Evolutionary conservation across 164 flowering plant genomes (phyloP), one percentile per base, ranked within the genome.

Genomic region (Magnolia officinalis): DNA sequence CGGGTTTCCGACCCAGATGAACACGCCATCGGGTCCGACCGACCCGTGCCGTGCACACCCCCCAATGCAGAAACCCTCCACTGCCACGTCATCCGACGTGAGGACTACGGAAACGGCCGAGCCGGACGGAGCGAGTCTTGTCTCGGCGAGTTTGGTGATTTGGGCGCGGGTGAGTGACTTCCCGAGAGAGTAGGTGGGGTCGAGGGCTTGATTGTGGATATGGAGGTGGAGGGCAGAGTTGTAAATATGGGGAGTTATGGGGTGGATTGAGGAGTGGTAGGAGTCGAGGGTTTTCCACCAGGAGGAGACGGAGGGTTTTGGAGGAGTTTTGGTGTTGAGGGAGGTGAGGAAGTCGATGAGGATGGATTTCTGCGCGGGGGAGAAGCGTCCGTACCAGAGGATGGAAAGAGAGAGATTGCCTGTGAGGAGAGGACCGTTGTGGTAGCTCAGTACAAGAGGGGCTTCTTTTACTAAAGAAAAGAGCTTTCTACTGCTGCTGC

Each of bases 251-350:
- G 50, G 64, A 18, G 29, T 50, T 9, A 13, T 61, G 61, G 77
- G 23, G 4, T n/a, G 29, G 58, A 14, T 61, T 23, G 63, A 29
- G 26, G 75, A 55, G 20, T 66, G 29, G 82, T 84, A 84, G 9
- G 68, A 77, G 65, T 51, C 82, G 31, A 78, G 69, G 50, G 82
- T 81, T 63, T 52, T 72, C 86, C 84, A 84, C 86, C 86, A 84
- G 64, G 64, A 26, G 14, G 84, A 31, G 29, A 71, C 82, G 26
- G 86, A 75, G 37, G 84, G 84, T 26, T 16, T 9, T 23, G 76
- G 69, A 18, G 72, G 67, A 21, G 67, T 7, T 70, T 55, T 45
- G 51, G 78, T 49, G 72, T 61, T 64, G 8, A 80, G 80, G 1
- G 85, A 83, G 58, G 76, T 68, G 37, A 83, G 49, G 76, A 80